Evolutionary conservation across 352 stramenopile genomes (phyloP).

Genomic region (Phytophthora hibernalis): DNA sequence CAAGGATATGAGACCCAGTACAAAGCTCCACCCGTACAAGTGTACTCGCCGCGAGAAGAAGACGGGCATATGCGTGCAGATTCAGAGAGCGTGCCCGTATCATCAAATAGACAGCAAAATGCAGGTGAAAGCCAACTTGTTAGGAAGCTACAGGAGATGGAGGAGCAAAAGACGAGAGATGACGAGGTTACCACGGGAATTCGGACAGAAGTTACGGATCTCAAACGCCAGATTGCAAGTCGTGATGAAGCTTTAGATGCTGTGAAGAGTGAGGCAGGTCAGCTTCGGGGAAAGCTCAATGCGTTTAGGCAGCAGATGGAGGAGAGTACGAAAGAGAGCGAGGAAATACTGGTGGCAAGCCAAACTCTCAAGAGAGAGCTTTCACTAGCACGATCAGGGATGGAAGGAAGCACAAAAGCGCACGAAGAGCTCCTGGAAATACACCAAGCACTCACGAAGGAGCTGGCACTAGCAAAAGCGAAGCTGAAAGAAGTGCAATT

Average conservation of each 20-base stretch:
- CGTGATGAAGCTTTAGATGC: slow-evolving; percentile 32
- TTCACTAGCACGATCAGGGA: slow-evolving; percentile 19
- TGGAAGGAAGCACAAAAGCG: slow-evolving; percentile 26
- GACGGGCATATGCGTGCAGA: slow-evolving; percentile 21
- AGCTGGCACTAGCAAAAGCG: slow-evolving; percentile 28
- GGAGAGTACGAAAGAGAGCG: slow-evolving; percentile 32
- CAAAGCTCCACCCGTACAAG: slow-evolving; percentile 28
- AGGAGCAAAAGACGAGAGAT: slow-evolving; percentile 43
- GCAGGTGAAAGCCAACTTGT: slow-evolving; percentile 21
- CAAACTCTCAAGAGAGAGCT: slow-evolving; percentile 49
- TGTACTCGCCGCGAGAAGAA: slow-evolving; percentile 28
- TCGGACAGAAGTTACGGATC: slow-evolving; percentile 25
- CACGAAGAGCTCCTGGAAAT: slow-evolving; percentile 30
- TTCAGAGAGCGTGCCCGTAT: slow-evolving; percentile 11
- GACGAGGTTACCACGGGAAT: slow-evolving; percentile 30
- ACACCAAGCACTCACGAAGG: slow-evolving; percentile 29
- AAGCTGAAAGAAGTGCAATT: slow-evolving; percentile 37
- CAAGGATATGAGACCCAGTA: slow-evolving; percentile 33
- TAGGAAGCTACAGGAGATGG: slow-evolving; percentile 39
- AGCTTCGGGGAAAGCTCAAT: slow-evolving; percentile 31
- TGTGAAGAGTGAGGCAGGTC: slow-evolving; percentile 23
- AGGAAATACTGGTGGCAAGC: slow-evolving; percentile 35
- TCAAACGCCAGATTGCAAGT: slow-evolving; percentile 36
- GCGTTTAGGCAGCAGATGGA: slow-evolving; percentile 34
- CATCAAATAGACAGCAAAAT: slow-evolving; percentile 25